Evolutionary conservation across 495 filamentous ascomycete genomes (phyloP), one percentile per base, ranked within the genome.

Genomic region (Talaromyces wortmannii): DNA sequence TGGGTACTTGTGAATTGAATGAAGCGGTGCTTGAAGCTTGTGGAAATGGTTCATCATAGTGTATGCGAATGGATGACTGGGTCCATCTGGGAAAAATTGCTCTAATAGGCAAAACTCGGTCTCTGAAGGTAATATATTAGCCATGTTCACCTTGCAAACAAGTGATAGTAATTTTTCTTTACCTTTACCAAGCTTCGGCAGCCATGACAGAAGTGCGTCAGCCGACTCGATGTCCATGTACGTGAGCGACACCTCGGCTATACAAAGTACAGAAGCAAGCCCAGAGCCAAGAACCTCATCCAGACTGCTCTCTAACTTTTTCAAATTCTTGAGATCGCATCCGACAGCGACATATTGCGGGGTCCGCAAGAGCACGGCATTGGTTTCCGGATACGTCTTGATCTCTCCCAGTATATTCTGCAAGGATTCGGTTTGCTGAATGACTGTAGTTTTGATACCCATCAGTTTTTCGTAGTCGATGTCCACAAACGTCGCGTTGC

Each of bases 31-130:
- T 40, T 82, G 81, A 6, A 94, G 71, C 62, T 92, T 92, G 7
- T 85, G 67, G 61, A 94, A 96, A 70, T 96, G 90, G 36, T 76
- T 77, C 47, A 95, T 76, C 92, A 96, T 96, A 13, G 89, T 95
- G 48, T 78, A 69, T 11, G 91, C 89, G 75, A 96, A 96, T 0
- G 91, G 92, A 67, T 95, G 87, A 15, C 81, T 68, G 3, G 76
- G 70, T 0, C 91, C 89, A 52, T 86, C 82, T 0, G 92, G 92
- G 13, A 95, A 77, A 55, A 87, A 86, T 64, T 97, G 91, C 65
- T 97, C 92, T 11, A 96, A 73, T n/a, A 96, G 76, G 61, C 90
- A 91, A 65, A 97, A 96, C n/a, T 66, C 65, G 4, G 68, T 67
- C 61, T 71, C 68, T 77, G 56, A 47, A 42, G 31, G 45, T 23